Base-by-base conservation (phyloP, 192 early-diverging fungal species). In the Podila minutissima region DNA sequence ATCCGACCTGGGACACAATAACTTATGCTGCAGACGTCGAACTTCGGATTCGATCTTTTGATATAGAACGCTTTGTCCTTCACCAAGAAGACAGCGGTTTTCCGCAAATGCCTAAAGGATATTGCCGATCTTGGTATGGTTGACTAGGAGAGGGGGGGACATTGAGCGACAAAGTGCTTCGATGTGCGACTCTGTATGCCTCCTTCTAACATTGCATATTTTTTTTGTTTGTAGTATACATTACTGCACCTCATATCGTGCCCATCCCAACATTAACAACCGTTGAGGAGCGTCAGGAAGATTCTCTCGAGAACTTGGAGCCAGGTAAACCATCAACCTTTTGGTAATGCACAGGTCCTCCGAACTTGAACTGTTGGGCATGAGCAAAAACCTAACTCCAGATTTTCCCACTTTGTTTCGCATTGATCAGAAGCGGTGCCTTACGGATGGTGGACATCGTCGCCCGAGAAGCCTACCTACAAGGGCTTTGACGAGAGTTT, bases 71-170 rank as follows among this genome's bases (percentile, higher is more conserved):
- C 74, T 1, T 48, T 74, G 4, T 72, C 83, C 4, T 89, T 89
- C 69, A 71, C 82, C 19, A 89, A 89, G 57, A 89, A 89, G 76
- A 87, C 86, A 6, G 84, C 84, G 2, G 86, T 83, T 33, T 82
- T 89, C 37, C 81, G 88, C 46, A 87, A 86, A 46, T 73, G 77
- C 20, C 66, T 87, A 35, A 87, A 86, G 59, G 83, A 82, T 19
- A 69, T 87, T n/a, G 86, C 85, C 19, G 88, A 89, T 37, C 67
- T 89, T 22, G 84, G 86, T 86, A 88, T 66, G 9, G 13, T 28
- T 28, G 29, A 53, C 20, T 37, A 1, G 8, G 50, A 26, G 24
- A 61, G 1, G 0, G 50, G 28, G 22, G 22, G 50, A 19, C 33
- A 49, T 62, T 29, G 48, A 33, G 20, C 29, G 28, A 9, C 19